Conservation (phyloP, 2,329 filamentous ascomycete species). For the Calonectria honghensis region DNA sequence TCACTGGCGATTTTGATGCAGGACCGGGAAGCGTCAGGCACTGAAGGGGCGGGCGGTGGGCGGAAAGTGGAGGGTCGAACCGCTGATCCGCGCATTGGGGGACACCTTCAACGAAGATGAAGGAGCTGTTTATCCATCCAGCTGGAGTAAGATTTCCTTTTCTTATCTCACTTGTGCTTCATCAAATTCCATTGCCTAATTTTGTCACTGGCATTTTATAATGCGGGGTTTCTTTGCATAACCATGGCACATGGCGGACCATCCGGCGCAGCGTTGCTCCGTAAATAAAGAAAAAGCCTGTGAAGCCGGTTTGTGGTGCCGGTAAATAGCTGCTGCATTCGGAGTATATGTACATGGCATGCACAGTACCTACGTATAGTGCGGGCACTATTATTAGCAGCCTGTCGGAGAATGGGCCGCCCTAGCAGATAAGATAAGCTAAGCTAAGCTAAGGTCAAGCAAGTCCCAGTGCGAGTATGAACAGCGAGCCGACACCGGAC, state of each 20-base stretch:
- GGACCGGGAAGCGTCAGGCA: neutral
- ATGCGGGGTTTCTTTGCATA: constrained; percentile 10
- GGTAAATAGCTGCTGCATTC: neutral
- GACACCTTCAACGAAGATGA: neutral
- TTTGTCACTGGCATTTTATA: neutral
- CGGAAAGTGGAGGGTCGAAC: constrained; percentile 1
- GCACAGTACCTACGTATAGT: neutral
- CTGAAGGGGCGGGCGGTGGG: constrained; percentile 10
- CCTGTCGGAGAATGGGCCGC: constrained; percentile 9
- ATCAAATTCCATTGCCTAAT: neutral
- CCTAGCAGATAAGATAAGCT: constrained; percentile 13
- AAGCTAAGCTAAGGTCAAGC: neutral
- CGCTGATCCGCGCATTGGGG: constrained; percentile 2
- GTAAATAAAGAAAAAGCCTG: neutral
- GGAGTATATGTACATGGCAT: neutral
- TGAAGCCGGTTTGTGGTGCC: constrained; percentile 20
- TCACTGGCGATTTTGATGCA: neutral
- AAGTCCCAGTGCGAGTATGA: neutral
- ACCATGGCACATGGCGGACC: neutral
- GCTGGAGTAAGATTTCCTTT: neutral
- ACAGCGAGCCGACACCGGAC: constrained; percentile 19
- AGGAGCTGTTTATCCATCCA: constrained; percentile 2
- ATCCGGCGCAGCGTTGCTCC: constrained; percentile 11
- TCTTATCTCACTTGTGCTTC: neutral
- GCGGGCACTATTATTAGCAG: constrained; percentile 25